Conservation (phyloP, 1,139 yeast genomes). For the Blastobotrys petasosporus region DNA sequence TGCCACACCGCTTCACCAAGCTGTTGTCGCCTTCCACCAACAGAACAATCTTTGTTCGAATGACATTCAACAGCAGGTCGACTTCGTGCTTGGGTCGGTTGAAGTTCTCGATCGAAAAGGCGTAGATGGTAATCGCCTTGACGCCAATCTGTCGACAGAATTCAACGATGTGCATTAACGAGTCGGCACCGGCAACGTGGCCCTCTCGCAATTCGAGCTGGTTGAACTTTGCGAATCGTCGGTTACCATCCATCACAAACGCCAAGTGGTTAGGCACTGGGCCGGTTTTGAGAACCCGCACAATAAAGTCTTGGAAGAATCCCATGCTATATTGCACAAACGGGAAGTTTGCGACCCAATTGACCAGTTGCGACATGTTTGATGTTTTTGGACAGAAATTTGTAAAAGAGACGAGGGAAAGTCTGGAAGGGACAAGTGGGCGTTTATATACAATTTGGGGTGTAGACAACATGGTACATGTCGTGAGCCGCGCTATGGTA, state of each 20-base stretch:
- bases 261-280: constrained; percentile 88
- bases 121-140: constrained; percentile 80
- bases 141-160: constrained; percentile 81
- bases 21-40: constrained; percentile 36
- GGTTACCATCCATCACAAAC: constrained; percentile 94
- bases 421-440: not conserved
- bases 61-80: constrained; percentile 76
- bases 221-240: constrained; percentile 71
- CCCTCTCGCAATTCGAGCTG: constrained; percentile 81
- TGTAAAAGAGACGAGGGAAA: not conserved
- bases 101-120: constrained; percentile 93
- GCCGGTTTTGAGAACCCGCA: constrained; percentile 52
- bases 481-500: not conserved
- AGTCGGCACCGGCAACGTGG: constrained; percentile 82
- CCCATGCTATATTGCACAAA: constrained; percentile 21
- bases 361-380: constrained; percentile 11
- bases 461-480: not conserved
- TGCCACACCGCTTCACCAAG: constrained; percentile 65
- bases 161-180: constrained; percentile 46
- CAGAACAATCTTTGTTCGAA: constrained; percentile 57
- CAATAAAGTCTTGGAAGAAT: constrained; percentile 24
- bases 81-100: constrained; percentile 77
- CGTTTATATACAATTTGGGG: not conserved
- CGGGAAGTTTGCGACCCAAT: constrained; percentile 24
- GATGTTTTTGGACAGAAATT: not conserved